Base-by-base conservation (phyloP, 148 eudicot genomes). In the Rhododendron ferrugineum region DNA sequence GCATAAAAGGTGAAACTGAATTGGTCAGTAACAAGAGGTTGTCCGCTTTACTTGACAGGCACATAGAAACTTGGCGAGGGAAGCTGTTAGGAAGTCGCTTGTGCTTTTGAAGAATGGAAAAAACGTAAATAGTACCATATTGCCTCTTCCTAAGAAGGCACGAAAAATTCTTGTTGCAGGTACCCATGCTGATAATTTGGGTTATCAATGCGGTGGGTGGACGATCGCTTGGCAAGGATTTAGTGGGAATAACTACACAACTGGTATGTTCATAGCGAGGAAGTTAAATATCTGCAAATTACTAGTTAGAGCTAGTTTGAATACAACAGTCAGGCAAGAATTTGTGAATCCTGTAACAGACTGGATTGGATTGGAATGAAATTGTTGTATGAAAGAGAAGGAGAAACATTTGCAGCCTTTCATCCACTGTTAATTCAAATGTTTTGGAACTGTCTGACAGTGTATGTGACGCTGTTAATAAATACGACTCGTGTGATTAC, bases 151-250 rank as follows among this genome's bases (percentile, higher is more conserved):
- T 80, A 96, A 93, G 86, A 90, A 74, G 34, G 92, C 85, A 46
- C 62, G 90, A 1, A 96, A 87, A 86, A 86, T 96, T 64, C 91
- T 96, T 74, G 94, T 96, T 85, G 95, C 96, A 44, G 98, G 99
- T 70, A 91, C 82, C 79, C 94, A 92, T 91, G 99, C 99, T 82
- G 91, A 96, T 90, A 96, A 96, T 88, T 87, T 96, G 87, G 99
- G 99, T 72, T 96, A 93, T 91, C 98, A 96, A 76, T 94, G 98
- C 88, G 98, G 98, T 75, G 98, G 98, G 66, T 94, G 98, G 98
- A 96, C 98, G 5, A 93, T 96, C 79, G 88, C 88, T 84, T 96
- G 99, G 99, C 97, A 94, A 83, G 99, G 99, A 66, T 92, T 93
- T 85, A 91, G 93, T 46, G 98, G 94, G 85, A 96, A 93, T 83